phyloP scores from a whole-genome alignment of 306 rosid genomes.

The Echinosophora koreensis region DNA sequence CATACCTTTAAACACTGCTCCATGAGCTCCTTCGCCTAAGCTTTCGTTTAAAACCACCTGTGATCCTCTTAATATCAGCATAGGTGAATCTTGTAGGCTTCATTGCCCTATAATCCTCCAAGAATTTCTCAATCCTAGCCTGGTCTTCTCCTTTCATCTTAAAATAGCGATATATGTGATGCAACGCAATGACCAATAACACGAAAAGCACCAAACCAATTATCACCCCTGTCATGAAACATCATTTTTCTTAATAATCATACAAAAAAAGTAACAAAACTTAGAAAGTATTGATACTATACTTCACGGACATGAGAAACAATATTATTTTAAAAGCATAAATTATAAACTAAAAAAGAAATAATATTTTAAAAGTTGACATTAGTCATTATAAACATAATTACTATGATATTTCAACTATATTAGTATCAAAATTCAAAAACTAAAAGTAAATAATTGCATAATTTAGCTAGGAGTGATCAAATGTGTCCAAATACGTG shows the following conservation, averaged over 20 bases:
- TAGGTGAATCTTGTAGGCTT: constrained; percentile 54
- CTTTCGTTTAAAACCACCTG: constrained; percentile 43
- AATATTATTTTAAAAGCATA: too few species aligned
- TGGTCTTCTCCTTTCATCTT: constrained; percentile 43
- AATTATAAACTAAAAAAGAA: too few species aligned
- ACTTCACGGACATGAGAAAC: too few species aligned
- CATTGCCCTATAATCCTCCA: constrained; percentile 48
- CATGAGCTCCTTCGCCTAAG: constrained; percentile 51
- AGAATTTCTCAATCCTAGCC: constrained; percentile 43
- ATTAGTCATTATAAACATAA: too few species aligned
- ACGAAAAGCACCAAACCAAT: constrained; percentile 15
- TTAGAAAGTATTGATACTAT: too few species aligned
- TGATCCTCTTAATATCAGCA: constrained; percentile 52
- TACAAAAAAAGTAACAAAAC: neutral
- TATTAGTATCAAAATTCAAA: too few species aligned
- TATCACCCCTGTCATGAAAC: constrained; percentile 6
- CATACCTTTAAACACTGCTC: constrained; percentile 47
- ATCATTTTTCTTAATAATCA: neutral
- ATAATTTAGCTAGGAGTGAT: too few species aligned
- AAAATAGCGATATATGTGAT: neutral
- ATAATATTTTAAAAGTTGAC: too few species aligned
- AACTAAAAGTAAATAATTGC: too few species aligned
- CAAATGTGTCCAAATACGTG: too few species aligned
- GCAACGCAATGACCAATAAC: neutral
- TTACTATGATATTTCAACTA: too few species aligned